Percentiles rank a stretch among this genome's conserved stretches.
These are phyloP conservation scores for Juncus effusus DNA, from an alignment of 176 grass and related monocot species.

Conservation along the genomic window DNA sequence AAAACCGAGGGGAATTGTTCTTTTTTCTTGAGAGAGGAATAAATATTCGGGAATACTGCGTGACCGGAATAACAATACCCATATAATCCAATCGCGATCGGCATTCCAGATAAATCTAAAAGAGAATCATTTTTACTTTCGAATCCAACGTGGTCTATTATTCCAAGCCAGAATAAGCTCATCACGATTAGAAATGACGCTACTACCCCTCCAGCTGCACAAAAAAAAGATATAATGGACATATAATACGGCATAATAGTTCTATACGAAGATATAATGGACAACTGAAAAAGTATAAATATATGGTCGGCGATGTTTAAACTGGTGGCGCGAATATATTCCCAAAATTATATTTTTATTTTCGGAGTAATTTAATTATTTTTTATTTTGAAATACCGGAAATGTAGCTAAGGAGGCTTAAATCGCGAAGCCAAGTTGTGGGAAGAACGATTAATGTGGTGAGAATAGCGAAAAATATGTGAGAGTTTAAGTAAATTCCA, in stretches of 20 bases:
- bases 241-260: not conserved
- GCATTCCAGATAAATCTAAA: conserved; percentile 63
- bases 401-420: conserved; percentile 78
- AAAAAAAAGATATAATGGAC: conserved; percentile 9
- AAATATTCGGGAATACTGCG: conserved; percentile 96
- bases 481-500: conserved; percentile 52
- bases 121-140: conserved; percentile 43
- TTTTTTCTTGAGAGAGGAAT: conserved; percentile 81
- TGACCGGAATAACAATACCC: conserved; percentile 90
- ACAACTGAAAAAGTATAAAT: not conserved
- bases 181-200: conserved; percentile 69
- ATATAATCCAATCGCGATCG: conserved; percentile 86
- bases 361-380: too few relatives aligned
- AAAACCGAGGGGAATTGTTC: conserved; percentile 61
- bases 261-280: not conserved
- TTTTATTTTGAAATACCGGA: conserved; percentile 42
- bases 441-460: conserved; percentile 75
- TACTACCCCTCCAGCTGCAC: conserved; percentile 81
- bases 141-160: conserved; percentile 75
- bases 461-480: conserved; percentile 75
- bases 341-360: too few relatives aligned
- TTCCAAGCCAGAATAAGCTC: conserved; percentile 79
- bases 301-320: too few relatives aligned
- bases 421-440: conserved; percentile 90
- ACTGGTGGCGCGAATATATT: too few relatives aligned